These are phyloP conservation scores for Eucalyptus regnans DNA, from an alignment of 345 rosid species.

Conservation along the genomic window DNA sequence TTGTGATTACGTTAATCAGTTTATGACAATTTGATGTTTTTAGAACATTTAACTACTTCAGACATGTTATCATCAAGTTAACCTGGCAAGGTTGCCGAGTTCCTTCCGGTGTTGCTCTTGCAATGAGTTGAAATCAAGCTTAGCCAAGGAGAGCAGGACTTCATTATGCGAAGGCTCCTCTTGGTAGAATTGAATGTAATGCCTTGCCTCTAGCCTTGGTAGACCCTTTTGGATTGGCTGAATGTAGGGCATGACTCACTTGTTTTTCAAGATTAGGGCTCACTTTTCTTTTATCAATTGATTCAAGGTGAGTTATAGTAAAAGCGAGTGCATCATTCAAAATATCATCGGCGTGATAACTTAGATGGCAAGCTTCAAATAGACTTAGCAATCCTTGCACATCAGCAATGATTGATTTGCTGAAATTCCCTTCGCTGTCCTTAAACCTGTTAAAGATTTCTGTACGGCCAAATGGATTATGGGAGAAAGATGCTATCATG, in stretches of 20 bases:
- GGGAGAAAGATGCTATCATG: background rate
- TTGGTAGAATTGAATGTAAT: background rate
- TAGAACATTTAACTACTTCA: background rate
- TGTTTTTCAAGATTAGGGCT: background rate
- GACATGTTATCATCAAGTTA: background rate
- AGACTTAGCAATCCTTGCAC: slow-evolving; percentile 9
- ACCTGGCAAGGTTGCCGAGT: background rate
- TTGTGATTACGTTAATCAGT: background rate
- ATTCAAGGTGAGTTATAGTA: background rate
- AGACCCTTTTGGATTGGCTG: background rate
- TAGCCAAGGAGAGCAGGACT: background rate
- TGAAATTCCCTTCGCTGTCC: slow-evolving; percentile 6
- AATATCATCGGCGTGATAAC: slow-evolving; percentile 5
- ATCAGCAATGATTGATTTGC: background rate
- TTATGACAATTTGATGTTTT: background rate
- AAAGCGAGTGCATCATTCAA: slow-evolving; percentile 5
- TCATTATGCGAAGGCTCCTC: background rate
- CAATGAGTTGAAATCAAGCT: background rate
- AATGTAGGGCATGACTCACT: background rate
- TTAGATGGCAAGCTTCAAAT: slow-evolving; percentile 10
- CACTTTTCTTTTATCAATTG: background rate
- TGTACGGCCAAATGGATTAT: background rate
- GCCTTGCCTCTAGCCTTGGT: background rate
- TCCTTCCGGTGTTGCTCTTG: background rate
- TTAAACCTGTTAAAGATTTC: slow-evolving; percentile 7